Conservation (phyloP, 2,329 filamentous ascomycete species). For the Daldinia sp. region DNA sequence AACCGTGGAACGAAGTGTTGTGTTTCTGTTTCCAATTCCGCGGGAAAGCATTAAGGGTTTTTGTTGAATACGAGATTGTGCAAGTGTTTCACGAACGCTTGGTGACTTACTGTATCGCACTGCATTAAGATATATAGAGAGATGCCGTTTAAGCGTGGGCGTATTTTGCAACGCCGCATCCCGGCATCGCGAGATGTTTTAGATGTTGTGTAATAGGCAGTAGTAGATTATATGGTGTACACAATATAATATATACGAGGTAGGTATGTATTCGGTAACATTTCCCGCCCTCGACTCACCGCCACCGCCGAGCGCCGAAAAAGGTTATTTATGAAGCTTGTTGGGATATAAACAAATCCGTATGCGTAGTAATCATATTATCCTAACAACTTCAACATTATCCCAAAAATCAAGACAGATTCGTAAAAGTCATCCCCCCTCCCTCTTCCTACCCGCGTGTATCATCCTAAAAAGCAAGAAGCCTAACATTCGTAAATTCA, state of each 20-base stretch:
- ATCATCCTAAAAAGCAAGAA: background rate
- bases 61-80: constrained; percentile 5
- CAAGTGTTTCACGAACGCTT: background rate
- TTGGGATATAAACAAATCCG: background rate
- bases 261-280: background rate
- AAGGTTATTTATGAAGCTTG: background rate
- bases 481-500: background rate
- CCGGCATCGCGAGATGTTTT: constrained; percentile 4
- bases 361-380: constrained; percentile 7
- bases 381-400: background rate
- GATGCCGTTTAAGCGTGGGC: background rate
- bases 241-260: background rate
- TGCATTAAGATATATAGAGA: background rate
- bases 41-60: background rate
- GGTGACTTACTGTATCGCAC: constrained; percentile 9
- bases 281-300: background rate
- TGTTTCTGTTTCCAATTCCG: background rate
- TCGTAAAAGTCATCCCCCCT: background rate
- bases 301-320: constrained; percentile 1
- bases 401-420: background rate
- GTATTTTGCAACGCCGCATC: background rate
- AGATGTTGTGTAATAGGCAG: background rate
- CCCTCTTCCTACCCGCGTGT: background rate
- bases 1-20: constrained; percentile 4
- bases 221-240: background rate